Base-by-base conservation (phyloP, 1,284 basidiomycete species). In the Sanguinoderma infundibulare region DNA sequence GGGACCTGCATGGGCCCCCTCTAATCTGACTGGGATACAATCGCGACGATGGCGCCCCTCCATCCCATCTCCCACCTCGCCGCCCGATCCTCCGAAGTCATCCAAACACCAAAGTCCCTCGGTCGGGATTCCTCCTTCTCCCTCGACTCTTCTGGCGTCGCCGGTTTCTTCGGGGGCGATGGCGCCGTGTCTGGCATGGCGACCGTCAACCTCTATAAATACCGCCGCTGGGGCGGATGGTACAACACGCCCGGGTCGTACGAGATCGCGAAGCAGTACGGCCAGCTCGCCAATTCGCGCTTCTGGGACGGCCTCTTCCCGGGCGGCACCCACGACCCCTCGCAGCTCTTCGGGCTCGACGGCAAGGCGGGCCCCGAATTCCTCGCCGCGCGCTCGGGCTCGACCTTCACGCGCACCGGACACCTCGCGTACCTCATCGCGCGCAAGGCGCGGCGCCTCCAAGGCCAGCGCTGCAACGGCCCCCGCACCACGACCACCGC, bases 291-390 rank as follows among this genome's bases (percentile, higher is more conserved):
- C 2, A 35, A 42, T 32, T 55, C 53, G 20, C 39, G 38, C 20
- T 55, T 59, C 47, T 62, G 57, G 61, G 61, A 62, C 20, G 49
- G 57, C 5, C 61, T 59, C 40, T 59, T 51, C 53, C 61, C 57
- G 3, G 61, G 57, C 7, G 53, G 52, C n/a, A 59, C 49, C 20
- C 22, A 32, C 34, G 38, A 55, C 12, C 61, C 61, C 15, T 46
- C 57, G 2, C 34, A 39, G n/a, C 53, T 62, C 24, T 59, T 55
- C 35, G 35, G 50, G 35, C 39, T 62, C 17, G 57, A 59, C 34
- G 50, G 57, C 12, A 22, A 32, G 24, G 34, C 42, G 1, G 61
- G 61, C 4, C 61, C 61, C 20, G 35, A 44, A 30, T 59, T 42
- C 38, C 32, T 47, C n/a, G 53, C 53, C 20, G 61, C 53, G 12